Evolutionary conservation across 345 rosid genomes (phyloP), one percentile per base, ranked within the genome.

Genomic region (Laguncularia racemosa): DNA sequence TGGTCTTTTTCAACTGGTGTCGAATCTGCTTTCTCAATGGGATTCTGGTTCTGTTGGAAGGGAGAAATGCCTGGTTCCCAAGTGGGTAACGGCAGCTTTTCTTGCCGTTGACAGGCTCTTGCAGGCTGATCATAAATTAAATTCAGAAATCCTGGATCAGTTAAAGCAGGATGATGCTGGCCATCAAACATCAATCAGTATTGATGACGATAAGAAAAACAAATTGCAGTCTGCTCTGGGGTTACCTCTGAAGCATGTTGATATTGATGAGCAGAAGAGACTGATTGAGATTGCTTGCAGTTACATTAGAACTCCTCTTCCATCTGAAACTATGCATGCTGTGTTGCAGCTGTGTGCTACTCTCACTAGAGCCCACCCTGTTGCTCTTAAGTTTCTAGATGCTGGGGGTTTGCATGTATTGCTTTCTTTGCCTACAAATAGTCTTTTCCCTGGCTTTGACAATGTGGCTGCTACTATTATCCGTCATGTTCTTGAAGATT

Each of bases 371-470:
- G 80, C 68, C 60, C 96, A 92, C 74, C 65, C 91, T 46, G 60
- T 75, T 48, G 98, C 98, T 57, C 78, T 92, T 66, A 78, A 77
- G 70, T 92, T 92, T 78, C 83, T 92, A 58, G 93, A 89, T 56
- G 81, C 78, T 66, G 91, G 93, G 45, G 98, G 96, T 70, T 73
- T 89, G 53, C 81, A 72, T 73, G 76, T 80, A 10, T 76, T 92
- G 60, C 93, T 92, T 53, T 84, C 95, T 16, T 68, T 92, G 71
- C 98, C 96, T n/a, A 82, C 84, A 21, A 77, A 76, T 67, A 73
- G 98, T 71, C 95, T 91, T 10, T 91, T 91, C 68, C 84, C 98
- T 46, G 96, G 98, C 62, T 91, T 86, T 74, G 98, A 91, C 75
- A 76, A 67, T 76, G 70, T 86, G 73, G 85, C 90, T 69, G 88